Evolutionary conservation across 345 rosid species (phyloP), one percentile per base, ranked within the genome.

Genomic region (Sisymbrium irio): DNA sequence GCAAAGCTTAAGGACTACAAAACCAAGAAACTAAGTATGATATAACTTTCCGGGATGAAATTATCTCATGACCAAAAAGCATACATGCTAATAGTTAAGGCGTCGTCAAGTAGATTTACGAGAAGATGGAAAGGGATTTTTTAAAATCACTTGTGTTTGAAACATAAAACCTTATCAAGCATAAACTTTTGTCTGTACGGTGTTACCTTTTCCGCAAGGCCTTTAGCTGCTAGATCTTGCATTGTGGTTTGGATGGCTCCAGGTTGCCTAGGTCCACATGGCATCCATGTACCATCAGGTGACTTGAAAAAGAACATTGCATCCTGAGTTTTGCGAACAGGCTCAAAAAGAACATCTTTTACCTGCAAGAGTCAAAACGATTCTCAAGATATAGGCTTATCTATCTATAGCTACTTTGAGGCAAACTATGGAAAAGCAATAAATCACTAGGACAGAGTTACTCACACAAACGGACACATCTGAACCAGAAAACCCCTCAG

Each of bases 401-500:
- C 25, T 75, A 47, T 14, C 60, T 15, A 36, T 9, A 12, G 11
- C 36, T 9, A 55, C 33, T 19, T 37, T 1, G 30, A 28, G 20
- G 62, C 9, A 77, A 40, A 72, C 35, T 58, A 5, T 28, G 22
- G 58, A 53, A 36, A 44, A 20, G 7, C 25, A 49, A 64, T 27
- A 62, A 19, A 37, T 47, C 9, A 32, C 14, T 22, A 5, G 17
- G 72, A 27, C 45, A 45, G 54, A 55, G 65, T 35, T 64, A 79
- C 98, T 76, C 85, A 93, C 98, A 83, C 97, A 93, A 79, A 93
- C 98, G 51, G 98, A 36, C 53, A 93, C 81, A 82, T 93, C 98
- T 73, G 98, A 93, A 79, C 98, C 98, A 33, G 98, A 93, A 78
- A 90, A 93, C 30, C 98, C 97, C 67, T 93, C 96, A 1, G 97